phyloP scores from a whole-genome alignment of 2,329 filamentous ascomycete species.

The Lachnellula arida region DNA sequence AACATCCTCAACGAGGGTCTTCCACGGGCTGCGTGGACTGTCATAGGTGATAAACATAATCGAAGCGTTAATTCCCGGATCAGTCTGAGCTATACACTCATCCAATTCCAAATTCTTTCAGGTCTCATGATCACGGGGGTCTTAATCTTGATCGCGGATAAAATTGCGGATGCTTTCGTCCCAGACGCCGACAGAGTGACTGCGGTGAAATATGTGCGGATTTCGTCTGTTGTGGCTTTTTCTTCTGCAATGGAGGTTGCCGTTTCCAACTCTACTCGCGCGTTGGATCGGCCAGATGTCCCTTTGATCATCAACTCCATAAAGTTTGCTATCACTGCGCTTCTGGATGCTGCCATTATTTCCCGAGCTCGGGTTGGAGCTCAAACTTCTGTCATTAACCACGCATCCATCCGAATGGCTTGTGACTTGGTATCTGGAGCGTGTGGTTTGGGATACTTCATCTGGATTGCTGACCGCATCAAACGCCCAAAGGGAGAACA shows the following conservation, averaged over 20 bases:
- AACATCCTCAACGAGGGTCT: conserved; percentile 73
- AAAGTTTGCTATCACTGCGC: conserved; percentile 63
- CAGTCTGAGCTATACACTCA: conserved; percentile 56
- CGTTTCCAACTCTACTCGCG: conserved; percentile 55
- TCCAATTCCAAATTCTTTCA: conserved; percentile 54
- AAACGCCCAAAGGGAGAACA: conserved; percentile 14
- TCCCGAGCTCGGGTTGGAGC: conserved; percentile 58
- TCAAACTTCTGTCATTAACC: conserved; percentile 55
- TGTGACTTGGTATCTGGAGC: conserved; percentile 54
- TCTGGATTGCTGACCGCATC: conserved; percentile 30
- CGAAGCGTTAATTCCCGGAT: conserved; percentile 48
- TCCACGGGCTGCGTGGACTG: conserved; percentile 61
- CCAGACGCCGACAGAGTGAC: conserved; percentile 50
- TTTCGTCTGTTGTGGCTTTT: conserved; percentile 58
- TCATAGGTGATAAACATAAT: conserved; percentile 61
- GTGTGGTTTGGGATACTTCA: conserved; percentile 56
- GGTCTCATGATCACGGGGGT: conserved; percentile 56
- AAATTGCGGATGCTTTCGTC: conserved; percentile 58
- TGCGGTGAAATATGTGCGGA: conserved; percentile 60
- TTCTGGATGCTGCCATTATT: conserved; percentile 61
- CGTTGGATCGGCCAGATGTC: conserved; percentile 65
- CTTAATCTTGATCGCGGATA: conserved; percentile 49
- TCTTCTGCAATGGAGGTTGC: conserved; percentile 60
- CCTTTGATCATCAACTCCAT: conserved; percentile 59
- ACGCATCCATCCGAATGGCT: conserved; percentile 58